Evolutionary conservation across 805 yeast genomes (phyloP), one percentile per base, ranked within the genome.

Genomic region (Candida awuae): DNA sequence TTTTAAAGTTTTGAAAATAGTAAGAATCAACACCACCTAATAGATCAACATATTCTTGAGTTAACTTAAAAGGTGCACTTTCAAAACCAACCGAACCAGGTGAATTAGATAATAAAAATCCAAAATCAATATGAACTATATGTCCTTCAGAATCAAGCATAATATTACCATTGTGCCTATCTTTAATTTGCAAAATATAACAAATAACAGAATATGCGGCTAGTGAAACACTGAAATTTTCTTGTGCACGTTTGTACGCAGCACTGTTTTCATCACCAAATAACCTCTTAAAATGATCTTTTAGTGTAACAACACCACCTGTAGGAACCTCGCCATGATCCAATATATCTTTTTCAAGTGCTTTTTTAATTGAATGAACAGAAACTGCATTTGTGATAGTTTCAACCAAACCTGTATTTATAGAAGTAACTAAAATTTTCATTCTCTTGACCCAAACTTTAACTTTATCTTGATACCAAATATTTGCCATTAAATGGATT

Each of bases 21-120:
- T 66, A 71, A 15, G 86, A 74, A 2, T 75, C 79, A 0, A 69
- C 39, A 0, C 97, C 97, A 9, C 94, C 98, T 49, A 92, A 58
- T 4, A 92, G 59, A 23, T 88, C 97, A 17, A 90, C 76, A 51
- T 92, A 92, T 53, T 92, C 99, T 43, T 70, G 68, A 0, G 97
- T 86, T 14, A 92, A 67, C 57, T 92, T 92, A 68, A 92, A 92
- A 1, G 98, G 97, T 1, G 97, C 96, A 1, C 96, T 94, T 56
- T 92, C 99, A 58, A 92, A 88, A 0, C 97, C 96, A 40, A 92
- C 87, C 35, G 95, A 82, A 4, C 98, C 98, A 0, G 99, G 99
- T 0, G 97, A 81, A 55, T 92, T 90, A 0, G 96, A 85, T 3
- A 90, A 67, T 56, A 90, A 62, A 58, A 86, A 90, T 0, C 98